Evolutionary conservation across 2,329 filamentous ascomycete species (phyloP).

Genomic region (Penicillium paneum): DNA sequence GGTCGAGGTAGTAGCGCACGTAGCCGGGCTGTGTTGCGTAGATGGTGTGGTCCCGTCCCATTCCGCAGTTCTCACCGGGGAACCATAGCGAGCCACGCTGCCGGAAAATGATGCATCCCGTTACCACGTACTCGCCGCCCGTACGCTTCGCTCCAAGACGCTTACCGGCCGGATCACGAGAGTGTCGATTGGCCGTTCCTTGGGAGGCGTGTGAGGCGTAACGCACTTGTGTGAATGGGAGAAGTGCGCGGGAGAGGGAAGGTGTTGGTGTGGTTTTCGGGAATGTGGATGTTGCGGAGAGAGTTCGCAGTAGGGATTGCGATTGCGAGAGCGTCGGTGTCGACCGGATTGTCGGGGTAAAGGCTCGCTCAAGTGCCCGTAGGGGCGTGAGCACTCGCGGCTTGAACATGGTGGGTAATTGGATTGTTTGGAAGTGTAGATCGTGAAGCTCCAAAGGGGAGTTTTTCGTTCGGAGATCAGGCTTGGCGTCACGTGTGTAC

Average conservation of each 20-base stretch:
- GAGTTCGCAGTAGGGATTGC: slow-evolving; percentile 30
- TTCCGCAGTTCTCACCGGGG: slow-evolving; percentile 89
- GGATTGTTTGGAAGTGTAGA: slow-evolving; percentile 12
- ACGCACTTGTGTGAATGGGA: slow-evolving; percentile 50
- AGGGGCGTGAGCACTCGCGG: slow-evolving; percentile 41
- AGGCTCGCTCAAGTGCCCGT: slow-evolving; percentile 38
- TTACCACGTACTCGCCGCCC: slow-evolving; percentile 88
- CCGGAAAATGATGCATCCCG: slow-evolving; percentile 96
- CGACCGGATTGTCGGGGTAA: slow-evolving; percentile 32
- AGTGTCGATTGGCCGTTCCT: slow-evolving; percentile 63
- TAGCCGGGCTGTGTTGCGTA: slow-evolving; percentile 82
- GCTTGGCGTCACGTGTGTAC: slow-evolving; percentile 30
- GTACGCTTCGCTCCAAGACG: slow-evolving; percentile 92
- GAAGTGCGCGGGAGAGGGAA: slow-evolving; percentile 30
- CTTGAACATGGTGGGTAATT: slow-evolving; percentile 41
- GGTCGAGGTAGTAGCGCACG: slow-evolving; percentile 95
- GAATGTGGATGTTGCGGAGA: slow-evolving; percentile 27
- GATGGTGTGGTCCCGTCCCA: slow-evolving; percentile 96
- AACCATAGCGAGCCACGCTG: slow-evolving; percentile 94
- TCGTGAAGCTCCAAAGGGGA: slow-evolving; percentile 23
- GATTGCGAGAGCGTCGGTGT: slow-evolving; percentile 25
- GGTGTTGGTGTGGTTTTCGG: slow-evolving; percentile 25
- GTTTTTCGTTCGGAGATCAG: slow-evolving; percentile 28
- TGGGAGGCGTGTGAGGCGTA: slow-evolving; percentile 64
- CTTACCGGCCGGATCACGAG: slow-evolving; percentile 71